Base-by-base conservation (phyloP, 2,329 filamentous ascomycete species). In the Camillea tinctor region DNA sequence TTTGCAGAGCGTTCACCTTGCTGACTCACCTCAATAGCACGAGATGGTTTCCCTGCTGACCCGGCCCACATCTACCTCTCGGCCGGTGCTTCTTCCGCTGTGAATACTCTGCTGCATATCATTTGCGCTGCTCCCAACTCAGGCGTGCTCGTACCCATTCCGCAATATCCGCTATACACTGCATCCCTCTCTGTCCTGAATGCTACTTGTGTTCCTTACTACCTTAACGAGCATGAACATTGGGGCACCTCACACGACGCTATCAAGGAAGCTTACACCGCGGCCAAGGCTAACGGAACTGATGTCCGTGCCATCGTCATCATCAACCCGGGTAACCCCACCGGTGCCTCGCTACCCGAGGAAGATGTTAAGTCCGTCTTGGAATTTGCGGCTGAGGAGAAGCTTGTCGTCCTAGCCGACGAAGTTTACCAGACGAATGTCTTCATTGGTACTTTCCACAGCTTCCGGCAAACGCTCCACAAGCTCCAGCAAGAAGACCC, bases 351-450 rank as follows among this genome's bases (percentile, higher is more conserved):
- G 56, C 85, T 99, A 19, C 81, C 88, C 40, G 84, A 90, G 66
- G 83, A 87, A 20, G 92, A 97, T 72, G 88, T 99, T 75, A 87
- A 89, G 71, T 83, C 84, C 55, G 91, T 98, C n/a, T 84, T 98
- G 67, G 87, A 95, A 65, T 90, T 97, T 65, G 94, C 95, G 48
- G 88, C 88, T 24, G 83, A 93, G 75, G 87, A 97, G 81, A 87
- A 89, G 69, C 84, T 99, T 23, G 93, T 98, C 58, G 82, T 98
- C 66, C 86, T 99, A 71, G 95, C 95, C 56, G 95, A 99, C 73
- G 95, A 99, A 78, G 95, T 99, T 44, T 99, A 99, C 85, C 95
- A 99, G 80, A 98, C 95, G 73, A 99, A 99, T 77, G 91, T 99
- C 69, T 99, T 99, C 79, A 81, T 90, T 63, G 95, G 95, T 76